Evolutionary conservation across 805 yeast genomes (phyloP).

Genomic region (Ogataea angusta): DNA sequence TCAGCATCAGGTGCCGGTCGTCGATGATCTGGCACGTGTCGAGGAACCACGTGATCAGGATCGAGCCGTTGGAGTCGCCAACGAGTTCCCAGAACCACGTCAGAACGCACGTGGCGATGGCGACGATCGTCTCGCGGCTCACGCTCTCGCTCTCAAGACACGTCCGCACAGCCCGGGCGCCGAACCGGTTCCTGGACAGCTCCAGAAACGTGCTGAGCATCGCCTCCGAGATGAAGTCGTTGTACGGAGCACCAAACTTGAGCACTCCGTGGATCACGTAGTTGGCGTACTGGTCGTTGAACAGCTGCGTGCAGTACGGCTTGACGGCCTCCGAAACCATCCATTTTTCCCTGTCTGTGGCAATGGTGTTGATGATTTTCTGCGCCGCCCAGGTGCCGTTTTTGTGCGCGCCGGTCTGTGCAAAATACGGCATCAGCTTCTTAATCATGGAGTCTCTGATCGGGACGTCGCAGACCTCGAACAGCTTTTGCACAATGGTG

Average conservation of each 20-base stretch:
- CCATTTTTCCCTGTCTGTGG: slow-evolving; percentile 53
- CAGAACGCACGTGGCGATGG: slow-evolving; percentile 75
- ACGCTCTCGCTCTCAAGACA: slow-evolving; percentile 79
- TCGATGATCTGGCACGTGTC: slow-evolving; percentile 69
- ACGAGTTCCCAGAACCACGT: slow-evolving; percentile 76
- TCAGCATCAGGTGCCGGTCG: slow-evolving; percentile 59
- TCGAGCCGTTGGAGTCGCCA: slow-evolving; percentile 80
- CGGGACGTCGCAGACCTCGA: slow-evolving; percentile 64
- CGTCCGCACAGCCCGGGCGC: slow-evolving; percentile 92
- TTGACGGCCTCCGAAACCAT: slow-evolving; percentile 66
- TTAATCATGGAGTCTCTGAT: slow-evolving; percentile 79
- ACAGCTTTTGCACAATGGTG: slow-evolving; percentile 90
- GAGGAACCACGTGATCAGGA: slow-evolving; percentile 89
- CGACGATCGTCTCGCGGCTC: slow-evolving; percentile 61
- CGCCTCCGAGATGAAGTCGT: slow-evolving; percentile 83
- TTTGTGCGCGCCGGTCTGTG: slow-evolving; percentile 92
- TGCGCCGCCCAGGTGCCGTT: slow-evolving; percentile 99
- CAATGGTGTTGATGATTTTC: slow-evolving; percentile 77
- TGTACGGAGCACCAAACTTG: slow-evolving; percentile 81
- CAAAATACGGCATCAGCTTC: slow-evolving; percentile 71
- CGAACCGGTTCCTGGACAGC: slow-evolving; percentile 85
- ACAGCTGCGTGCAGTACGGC: slow-evolving; percentile 79
- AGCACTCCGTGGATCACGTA: slow-evolving; percentile 93
- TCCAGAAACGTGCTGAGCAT: slow-evolving; percentile 73
- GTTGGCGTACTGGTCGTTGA: slow-evolving; percentile 95